phyloP scores from a whole-genome alignment of 2,329 filamentous ascomycete species.

The Fusarium austroafricanum region DNA sequence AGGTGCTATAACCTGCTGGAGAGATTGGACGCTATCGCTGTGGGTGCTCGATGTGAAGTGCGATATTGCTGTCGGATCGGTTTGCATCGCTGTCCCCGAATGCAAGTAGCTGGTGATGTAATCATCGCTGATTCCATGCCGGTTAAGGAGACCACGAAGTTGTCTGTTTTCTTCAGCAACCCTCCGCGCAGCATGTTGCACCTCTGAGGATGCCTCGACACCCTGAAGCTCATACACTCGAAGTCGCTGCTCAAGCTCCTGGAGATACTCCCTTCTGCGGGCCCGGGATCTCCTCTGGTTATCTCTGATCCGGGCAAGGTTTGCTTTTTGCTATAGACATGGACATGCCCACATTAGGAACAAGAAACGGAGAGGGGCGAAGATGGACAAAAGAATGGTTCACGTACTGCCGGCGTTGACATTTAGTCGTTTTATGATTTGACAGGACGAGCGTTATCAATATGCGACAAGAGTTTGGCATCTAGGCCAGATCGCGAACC shows the following conservation, averaged over 20 bases:
- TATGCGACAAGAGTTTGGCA: constrained; percentile 33
- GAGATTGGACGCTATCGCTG: constrained; percentile 47
- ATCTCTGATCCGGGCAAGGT: constrained; percentile 72
- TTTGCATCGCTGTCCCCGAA: constrained; percentile 29
- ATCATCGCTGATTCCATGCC: constrained; percentile 67
- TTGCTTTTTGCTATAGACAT: constrained; percentile 52
- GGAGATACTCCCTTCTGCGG: constrained; percentile 77
- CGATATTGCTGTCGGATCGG: constrained; percentile 35
- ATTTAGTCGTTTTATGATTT: constrained; percentile 46
- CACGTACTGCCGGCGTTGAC: constrained; percentile 50
- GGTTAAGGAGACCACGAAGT: constrained; percentile 68
- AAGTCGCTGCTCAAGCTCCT: constrained; percentile 72
- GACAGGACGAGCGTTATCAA: constrained; percentile 22
- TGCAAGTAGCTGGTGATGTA: constrained; percentile 62
- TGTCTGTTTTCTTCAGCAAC: constrained; percentile 77
- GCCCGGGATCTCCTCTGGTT: constrained; percentile 83
- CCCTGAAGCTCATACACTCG: constrained; percentile 73
- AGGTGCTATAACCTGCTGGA: constrained; percentile 55
- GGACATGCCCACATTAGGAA: constrained; percentile 33
- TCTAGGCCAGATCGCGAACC: constrained; percentile 35
- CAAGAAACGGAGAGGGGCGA: constrained; percentile 15
- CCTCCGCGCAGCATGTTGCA: constrained; percentile 75
- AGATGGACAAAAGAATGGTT: constrained; percentile 16
- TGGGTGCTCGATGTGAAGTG: constrained; percentile 41
- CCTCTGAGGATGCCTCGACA: constrained; percentile 75